phyloP scores from a whole-genome alignment of 495 filamentous ascomycete species.

The Penicillium verhagenii region DNA sequence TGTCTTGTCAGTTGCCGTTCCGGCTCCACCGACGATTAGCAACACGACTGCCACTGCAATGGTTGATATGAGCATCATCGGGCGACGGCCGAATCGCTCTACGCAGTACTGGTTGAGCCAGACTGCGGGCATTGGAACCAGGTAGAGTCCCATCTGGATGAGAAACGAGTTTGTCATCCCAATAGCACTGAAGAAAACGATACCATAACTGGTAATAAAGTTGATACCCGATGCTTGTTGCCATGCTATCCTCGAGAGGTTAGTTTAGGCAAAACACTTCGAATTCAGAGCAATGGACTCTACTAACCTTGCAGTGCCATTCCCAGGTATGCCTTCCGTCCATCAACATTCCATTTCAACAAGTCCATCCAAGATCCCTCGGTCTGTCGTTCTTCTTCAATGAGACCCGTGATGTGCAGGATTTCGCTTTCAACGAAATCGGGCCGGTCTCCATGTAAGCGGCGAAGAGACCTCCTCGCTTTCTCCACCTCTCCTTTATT shows the following conservation, averaged over 20 bases:
- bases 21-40: neutral
- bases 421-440: neutral
- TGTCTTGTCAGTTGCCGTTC: neutral
- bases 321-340: neutral
- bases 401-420: neutral
- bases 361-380: neutral
- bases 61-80: neutral
- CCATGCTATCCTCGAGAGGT: neutral
- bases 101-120: neutral
- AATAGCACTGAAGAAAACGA: neutral
- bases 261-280: neutral
- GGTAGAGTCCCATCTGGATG: neutral
- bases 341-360: neutral
- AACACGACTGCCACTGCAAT: neutral
- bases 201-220: constrained; percentile 1
- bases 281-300: no score
- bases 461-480: neutral
- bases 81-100: neutral
- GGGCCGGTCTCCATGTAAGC: neutral
- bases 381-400: neutral
- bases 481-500: neutral
- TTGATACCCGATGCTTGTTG: constrained; percentile 3
- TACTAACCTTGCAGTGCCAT: constrained; percentile 1
- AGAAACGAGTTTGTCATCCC: neutral
- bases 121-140: neutral